A percentile compares a stretch with the other conserved stretches of the same genome.
phyloP scores from a whole-genome alignment of 208 protist species.

The Trypanosoma rangeli region DNA sequence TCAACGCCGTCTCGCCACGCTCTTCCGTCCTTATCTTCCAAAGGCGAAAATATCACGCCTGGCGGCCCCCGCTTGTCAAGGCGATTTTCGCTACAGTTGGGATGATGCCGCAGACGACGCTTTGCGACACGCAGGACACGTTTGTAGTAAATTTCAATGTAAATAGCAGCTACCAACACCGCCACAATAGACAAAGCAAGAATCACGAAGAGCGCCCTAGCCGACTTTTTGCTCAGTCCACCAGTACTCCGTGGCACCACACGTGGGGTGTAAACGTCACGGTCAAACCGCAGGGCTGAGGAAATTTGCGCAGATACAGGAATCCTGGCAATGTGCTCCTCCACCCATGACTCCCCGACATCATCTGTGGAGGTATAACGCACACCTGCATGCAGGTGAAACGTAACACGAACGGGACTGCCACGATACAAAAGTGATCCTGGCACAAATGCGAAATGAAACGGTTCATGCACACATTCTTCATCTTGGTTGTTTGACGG shows the following conservation, averaged over 20 bases:
- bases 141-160: constrained; percentile 72
- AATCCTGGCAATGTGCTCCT: constrained; percentile 63
- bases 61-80: constrained; percentile 4
- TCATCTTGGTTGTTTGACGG: neutral
- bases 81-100: constrained; percentile 31
- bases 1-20: neutral
- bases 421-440: constrained; percentile 68
- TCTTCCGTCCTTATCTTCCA: neutral
- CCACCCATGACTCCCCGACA: constrained; percentile 24
- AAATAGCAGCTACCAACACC: constrained; percentile 53
- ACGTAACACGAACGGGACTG: constrained; percentile 61
- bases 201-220: constrained; percentile 62
- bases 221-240: constrained; percentile 39
- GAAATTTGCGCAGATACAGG: constrained; percentile 64
- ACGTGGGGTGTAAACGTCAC: constrained; percentile 46
- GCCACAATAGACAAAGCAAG: constrained; percentile 51
- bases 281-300: constrained; percentile 57
- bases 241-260: constrained; percentile 29
- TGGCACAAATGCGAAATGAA: constrained; percentile 83
- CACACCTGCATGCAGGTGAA: constrained; percentile 51
- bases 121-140: constrained; percentile 66
- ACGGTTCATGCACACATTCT: constrained; percentile 41
- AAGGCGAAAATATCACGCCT: constrained; percentile 5
- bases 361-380: constrained; percentile 47
- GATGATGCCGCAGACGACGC: constrained; percentile 53